Evolutionary conservation across 2,329 filamentous ascomycete species (phyloP), one percentile per base, ranked within the genome.

Genomic region (Neopestalotiopsis rosae): DNA sequence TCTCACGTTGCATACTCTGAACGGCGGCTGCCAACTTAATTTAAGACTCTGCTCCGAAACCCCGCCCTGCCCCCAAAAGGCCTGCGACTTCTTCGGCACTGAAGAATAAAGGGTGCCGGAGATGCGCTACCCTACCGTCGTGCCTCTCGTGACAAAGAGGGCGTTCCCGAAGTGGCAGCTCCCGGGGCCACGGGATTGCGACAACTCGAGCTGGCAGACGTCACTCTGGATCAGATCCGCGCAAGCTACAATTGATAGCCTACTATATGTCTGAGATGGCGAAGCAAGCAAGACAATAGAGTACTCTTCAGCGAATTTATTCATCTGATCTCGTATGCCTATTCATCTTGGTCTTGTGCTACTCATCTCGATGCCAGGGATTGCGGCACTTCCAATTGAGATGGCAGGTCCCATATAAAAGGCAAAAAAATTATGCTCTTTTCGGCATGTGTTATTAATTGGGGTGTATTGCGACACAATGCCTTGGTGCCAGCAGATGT

Each of bases 21-120:
- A 20, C 32, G 57, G 34, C 61, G n/a, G 59, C 40, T 64, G 61
- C 40, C 61, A 64, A 64, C 61, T 64, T 49, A 64, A 64, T 64
- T 64, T 64, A 64, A 49, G 40, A 32, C 34, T 45, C 34, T 38
- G n/a, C 14, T 34, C n/a, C 34, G 30, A 24, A 63, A 49, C 61
- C 61, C 38, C 61, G 38, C 59, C 59, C 17, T 59, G 24, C 24
- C 24, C 24, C 24, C 24, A 28, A 28, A 28, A 28, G 24, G 24
- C 24, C 24, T 28, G 24, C 24, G 57, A 30, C n/a, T 62, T 38
- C 59, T 28, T 40, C n/a, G 59, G 34, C n/a, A 62, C 59, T 62
- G 30, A 20, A 28, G 49, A 34, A 28, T 7, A 59, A 28, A 20
- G 45, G n/a, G 20, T 34, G 57, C 57, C 34, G 13, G 59, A 62